Percentiles rank a stretch among this genome's conserved stretches.
phyloP scores from a whole-genome alignment of 345 rosid species.

The Nephelium lappaceum region DNA sequence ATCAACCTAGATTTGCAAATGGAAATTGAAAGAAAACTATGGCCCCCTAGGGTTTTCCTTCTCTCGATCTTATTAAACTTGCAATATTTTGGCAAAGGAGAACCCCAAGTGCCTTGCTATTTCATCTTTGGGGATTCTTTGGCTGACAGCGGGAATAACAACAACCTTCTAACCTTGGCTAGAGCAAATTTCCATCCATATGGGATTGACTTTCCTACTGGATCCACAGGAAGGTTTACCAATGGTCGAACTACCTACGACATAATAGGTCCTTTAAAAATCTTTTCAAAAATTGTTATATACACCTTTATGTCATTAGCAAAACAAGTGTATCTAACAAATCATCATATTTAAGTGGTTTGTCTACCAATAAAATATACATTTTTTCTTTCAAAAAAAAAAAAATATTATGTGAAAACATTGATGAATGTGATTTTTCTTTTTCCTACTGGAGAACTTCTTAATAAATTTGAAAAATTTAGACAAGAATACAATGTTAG shows the following conservation, averaged over 20 bases:
- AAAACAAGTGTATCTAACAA: too few relatives aligned
- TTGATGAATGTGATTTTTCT: too few relatives aligned
- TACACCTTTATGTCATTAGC: too few relatives aligned
- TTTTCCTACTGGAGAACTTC: too few relatives aligned
- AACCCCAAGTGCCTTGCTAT: slow-evolving; percentile 32
- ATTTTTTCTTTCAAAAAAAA: too few relatives aligned
- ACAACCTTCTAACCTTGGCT: slow-evolving; percentile 10
- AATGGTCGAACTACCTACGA: slow-evolving; percentile 25
- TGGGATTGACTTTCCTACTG: slow-evolving; percentile 27
- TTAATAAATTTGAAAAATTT: too few relatives aligned
- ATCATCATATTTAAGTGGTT: too few relatives aligned
- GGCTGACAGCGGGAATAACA: slow-evolving; percentile 37
- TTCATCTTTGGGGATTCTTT: slow-evolving; percentile 41
- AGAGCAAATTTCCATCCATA: slow-evolving; percentile 31
- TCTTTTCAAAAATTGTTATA: too few relatives aligned
- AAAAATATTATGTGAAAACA: too few relatives aligned
- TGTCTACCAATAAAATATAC: too few relatives aligned
- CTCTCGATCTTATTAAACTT: not conserved
- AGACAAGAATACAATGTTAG: too few relatives aligned
- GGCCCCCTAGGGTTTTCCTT: not conserved
- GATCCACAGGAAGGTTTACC: slow-evolving; percentile 32
- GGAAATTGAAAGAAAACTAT: not conserved
- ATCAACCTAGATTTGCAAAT: not conserved
- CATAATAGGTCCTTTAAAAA: not conserved
- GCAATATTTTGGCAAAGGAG: slow-evolving; percentile 6